Percentiles rank a stretch among this genome's conserved stretches.
Conservation (phyloP, 2,329 filamentous ascomycete genomes). For the Bipolaris victoriae region DNA sequence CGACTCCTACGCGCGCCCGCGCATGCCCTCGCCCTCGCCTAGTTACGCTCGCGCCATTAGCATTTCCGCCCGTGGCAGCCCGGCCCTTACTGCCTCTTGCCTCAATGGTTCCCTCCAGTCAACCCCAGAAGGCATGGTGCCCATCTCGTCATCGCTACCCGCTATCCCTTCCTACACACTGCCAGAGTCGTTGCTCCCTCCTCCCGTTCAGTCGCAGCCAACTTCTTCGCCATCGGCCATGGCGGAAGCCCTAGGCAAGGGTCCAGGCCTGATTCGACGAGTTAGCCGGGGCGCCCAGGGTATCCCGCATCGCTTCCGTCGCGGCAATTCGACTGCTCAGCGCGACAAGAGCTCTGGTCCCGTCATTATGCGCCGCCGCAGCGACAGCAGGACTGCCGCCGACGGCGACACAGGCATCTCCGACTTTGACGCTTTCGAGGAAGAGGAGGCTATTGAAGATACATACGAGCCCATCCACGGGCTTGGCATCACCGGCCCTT, state of each 20-base stretch:
- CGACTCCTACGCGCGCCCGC: constrained; percentile 37
- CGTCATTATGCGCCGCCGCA: constrained; percentile 82
- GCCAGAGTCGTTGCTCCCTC: constrained; percentile 71
- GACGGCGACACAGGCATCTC: constrained; percentile 55
- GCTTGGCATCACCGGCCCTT: constrained; percentile 50
- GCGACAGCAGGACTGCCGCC: constrained; percentile 81
- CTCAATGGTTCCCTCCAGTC: constrained; percentile 68
- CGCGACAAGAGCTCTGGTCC: constrained; percentile 90
- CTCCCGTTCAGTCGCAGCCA: constrained; percentile 37
- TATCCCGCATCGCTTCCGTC: constrained; percentile 71
- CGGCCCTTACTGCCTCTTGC: constrained; percentile 45
- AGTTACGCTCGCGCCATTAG: constrained; percentile 43
- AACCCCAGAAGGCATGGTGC: constrained; percentile 68
- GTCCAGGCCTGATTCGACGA: constrained; percentile 76
- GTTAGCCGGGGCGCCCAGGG: constrained; percentile 81
- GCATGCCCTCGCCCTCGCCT: constrained; percentile 43
- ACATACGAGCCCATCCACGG: constrained; percentile 50
- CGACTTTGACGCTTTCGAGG: constrained; percentile 58
- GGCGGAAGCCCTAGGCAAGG: constrained; percentile 66
- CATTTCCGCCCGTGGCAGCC: constrained; percentile 51
- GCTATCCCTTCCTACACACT: constrained; percentile 66
- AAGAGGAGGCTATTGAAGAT: constrained; percentile 58
- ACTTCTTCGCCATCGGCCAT: constrained; percentile 62
- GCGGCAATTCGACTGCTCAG: constrained; percentile 75
- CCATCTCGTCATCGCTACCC: constrained; percentile 57